Base-by-base conservation (phyloP, 768 basidiomycete genomes). In the Termitomyces sp. region DNA sequence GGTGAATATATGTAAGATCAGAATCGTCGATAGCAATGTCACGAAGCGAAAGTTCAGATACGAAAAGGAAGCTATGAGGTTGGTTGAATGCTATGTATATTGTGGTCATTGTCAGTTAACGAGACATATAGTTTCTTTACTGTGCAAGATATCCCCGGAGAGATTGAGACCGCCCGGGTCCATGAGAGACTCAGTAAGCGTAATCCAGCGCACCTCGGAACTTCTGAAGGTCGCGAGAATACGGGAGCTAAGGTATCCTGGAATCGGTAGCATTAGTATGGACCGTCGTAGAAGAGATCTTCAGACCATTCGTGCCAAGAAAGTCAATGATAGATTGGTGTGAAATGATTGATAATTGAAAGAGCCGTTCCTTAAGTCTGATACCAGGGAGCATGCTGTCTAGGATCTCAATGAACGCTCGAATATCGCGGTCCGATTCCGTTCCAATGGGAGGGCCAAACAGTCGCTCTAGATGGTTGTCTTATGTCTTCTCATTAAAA, bases 151-250 rank as follows among this genome's bases (percentile, higher is more conserved):
- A 38, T 77, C 74, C 17, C 71, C 68, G 45, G 67, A 74, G 19
- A 85, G 59, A 61, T 82, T 81, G 7, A 84, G 68, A 4, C 80
- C 79, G 46, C 77, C 76, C 55, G 75, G 73, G 50, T 80, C 73
- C 11, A 63, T 59, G 53, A 82, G 65, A 14, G 82, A 79, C 14
- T 74, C 71, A 1, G 73, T 71, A 49, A 86, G 67, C 21, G 71
- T 65, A n/a, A 84, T 69, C 46, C 62, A 64, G 7, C 66, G 65
- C 40, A 85, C 67, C 55, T 77, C 74, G 2, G 79, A 77, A 14
- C 67, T 71, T 30, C 79, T 68, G n/a, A 84, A 70, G 0, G 76
- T 60, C 17, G 74, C 59, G 45, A 84, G 65, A 7, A 78, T 69
- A 7, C 67, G 73, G 26, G 72, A 64, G 58, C 74, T 81, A 19